Base-by-base conservation (phyloP, 805 yeast genomes). In the Zygosaccharomyces rouxii region DNA sequence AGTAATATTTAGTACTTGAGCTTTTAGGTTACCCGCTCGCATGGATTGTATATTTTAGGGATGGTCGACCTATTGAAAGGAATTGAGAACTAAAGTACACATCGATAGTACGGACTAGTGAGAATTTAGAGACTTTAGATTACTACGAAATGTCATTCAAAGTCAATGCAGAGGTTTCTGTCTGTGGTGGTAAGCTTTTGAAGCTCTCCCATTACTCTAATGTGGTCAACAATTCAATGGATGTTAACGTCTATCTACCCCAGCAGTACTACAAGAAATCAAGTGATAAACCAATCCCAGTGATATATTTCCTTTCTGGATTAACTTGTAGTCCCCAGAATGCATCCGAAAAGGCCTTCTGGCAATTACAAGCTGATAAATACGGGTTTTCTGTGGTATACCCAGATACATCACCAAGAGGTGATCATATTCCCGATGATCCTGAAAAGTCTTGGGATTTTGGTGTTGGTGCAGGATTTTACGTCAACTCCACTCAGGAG, bases 401-500 rank as follows among this genome's bases (percentile, higher is more conserved):
- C 67, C 98, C 99, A 16, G 99, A 92, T 68, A 94, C 99, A 3
- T 90, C 98, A 7, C 98, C 99, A 47, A 80, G 98, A 55, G 96
- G 95, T 13, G 74, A 73, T 42, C 74, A 84, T 50, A 81, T 78
- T 28, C 95, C 95, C n/a, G 94, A 85, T 63, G 95, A 85, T 50
- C 63, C 68, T n/a, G 59, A 58, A 22, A 50, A 55, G 7, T 67
- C 80, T 14, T 94, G 85, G 81, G 97, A 89, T 65, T 87, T 92
- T 63, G 99, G 99, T 21, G 74, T 89, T 1, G 96, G 95, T 35
- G 99, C 99, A 29, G 96, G 97, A 0, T 94, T 92, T 72, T 92
- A 94, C 62, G 78, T 94, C 44, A 84, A 94, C 68, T 88, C 98
- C 10, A 82, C 88, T 10, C 71, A 77, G 49, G 81, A 75, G 33